phyloP scores from a whole-genome alignment of 106 monocot species.

The Narthecium ossifragum region DNA sequence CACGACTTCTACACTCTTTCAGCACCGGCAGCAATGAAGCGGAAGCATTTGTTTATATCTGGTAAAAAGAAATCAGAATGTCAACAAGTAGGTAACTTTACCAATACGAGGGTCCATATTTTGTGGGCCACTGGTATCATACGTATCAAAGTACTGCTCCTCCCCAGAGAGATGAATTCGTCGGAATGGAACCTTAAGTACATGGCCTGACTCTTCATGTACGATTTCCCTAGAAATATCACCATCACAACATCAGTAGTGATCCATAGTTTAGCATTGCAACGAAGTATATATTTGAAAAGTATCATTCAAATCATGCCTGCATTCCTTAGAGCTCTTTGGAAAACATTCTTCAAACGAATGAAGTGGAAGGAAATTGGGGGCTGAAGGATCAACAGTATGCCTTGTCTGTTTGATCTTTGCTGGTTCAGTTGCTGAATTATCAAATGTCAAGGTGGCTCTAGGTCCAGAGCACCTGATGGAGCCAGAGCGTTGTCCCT shows the following conservation, averaged over 20 bases:
- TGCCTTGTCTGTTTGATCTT: slow-evolving; percentile 51
- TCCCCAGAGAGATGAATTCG: slow-evolving; percentile 75
- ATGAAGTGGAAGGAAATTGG: slow-evolving; percentile 91
- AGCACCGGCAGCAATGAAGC: too few species aligned
- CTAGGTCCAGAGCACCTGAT: slow-evolving; percentile 13
- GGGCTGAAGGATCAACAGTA: slow-evolving; percentile 74
- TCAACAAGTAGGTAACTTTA: slow-evolving; percentile 11
- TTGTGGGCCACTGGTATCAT: slow-evolving; percentile 95
- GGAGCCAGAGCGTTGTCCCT: slow-evolving; percentile 6
- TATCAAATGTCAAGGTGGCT: slow-evolving; percentile 57
- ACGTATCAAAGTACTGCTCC: slow-evolving; percentile 68
- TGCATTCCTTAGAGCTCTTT: slow-evolving; percentile 82
- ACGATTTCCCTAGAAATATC: slow-evolving; percentile 52
- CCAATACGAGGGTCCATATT: slow-evolving; percentile 65
- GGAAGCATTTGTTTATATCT: too few species aligned
- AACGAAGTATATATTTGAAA: background rate
- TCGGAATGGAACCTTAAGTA: slow-evolving; percentile 78
- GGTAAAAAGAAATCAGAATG: too few species aligned
- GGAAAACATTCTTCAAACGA: slow-evolving; percentile 91
- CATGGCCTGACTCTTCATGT: slow-evolving; percentile 74
- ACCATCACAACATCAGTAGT: background rate
- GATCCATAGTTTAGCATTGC: too few species aligned
- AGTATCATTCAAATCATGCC: slow-evolving; percentile 20
- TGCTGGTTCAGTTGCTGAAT: slow-evolving; percentile 29
- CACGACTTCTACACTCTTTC: too few species aligned